Evolutionary conservation across 2,329 filamentous ascomycete species (phyloP).

Genomic region (Curvularia sp.): DNA sequence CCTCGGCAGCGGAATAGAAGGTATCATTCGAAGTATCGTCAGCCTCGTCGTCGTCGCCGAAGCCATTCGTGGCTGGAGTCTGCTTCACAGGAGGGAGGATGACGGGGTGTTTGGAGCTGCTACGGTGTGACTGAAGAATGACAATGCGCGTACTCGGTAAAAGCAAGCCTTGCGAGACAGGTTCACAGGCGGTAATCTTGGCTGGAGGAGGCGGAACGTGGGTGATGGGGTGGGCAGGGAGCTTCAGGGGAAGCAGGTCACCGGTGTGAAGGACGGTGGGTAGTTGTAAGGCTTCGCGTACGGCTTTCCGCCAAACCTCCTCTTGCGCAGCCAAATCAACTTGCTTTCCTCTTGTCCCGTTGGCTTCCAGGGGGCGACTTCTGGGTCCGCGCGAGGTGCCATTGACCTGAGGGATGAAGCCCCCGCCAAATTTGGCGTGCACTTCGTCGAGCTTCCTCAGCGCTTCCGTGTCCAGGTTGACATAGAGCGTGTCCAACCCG

Average conservation of each 20-base stretch:
- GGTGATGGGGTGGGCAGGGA: slow-evolving; percentile 81
- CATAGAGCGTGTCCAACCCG: slow-evolving; percentile 82
- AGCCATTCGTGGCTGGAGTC: slow-evolving; percentile 65
- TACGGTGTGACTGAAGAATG: slow-evolving; percentile 67
- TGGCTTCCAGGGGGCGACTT: slow-evolving; percentile 45
- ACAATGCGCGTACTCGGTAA: slow-evolving; percentile 82
- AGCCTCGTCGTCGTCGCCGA: slow-evolving; percentile 72
- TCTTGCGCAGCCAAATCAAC: slow-evolving; percentile 42
- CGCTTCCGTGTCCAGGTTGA: slow-evolving; percentile 82
- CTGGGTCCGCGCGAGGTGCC: slow-evolving; percentile 42
- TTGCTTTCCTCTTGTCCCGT: slow-evolving; percentile 44
- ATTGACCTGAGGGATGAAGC: slow-evolving; percentile 55
- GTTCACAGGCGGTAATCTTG: slow-evolving; percentile 91
- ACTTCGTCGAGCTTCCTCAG: slow-evolving; percentile 81
- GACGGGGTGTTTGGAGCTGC: slow-evolving; percentile 60
- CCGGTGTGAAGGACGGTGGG: slow-evolving; percentile 82
- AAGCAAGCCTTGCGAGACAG: slow-evolving; percentile 86
- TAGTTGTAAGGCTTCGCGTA: slow-evolving; percentile 76
- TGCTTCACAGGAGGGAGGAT: slow-evolving; percentile 53
- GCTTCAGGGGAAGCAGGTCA: slow-evolving; percentile 80
- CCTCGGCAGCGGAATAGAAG: slow-evolving; percentile 91
- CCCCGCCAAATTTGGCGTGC: slow-evolving; percentile 80
- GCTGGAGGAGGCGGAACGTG: slow-evolving; percentile 84
- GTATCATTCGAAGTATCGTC: slow-evolving; percentile 89
- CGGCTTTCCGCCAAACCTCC: slow-evolving; percentile 50